Evolutionary conservation across 2,329 filamentous ascomycete species (phyloP).

Genomic region (Aspergillus unguis): DNA sequence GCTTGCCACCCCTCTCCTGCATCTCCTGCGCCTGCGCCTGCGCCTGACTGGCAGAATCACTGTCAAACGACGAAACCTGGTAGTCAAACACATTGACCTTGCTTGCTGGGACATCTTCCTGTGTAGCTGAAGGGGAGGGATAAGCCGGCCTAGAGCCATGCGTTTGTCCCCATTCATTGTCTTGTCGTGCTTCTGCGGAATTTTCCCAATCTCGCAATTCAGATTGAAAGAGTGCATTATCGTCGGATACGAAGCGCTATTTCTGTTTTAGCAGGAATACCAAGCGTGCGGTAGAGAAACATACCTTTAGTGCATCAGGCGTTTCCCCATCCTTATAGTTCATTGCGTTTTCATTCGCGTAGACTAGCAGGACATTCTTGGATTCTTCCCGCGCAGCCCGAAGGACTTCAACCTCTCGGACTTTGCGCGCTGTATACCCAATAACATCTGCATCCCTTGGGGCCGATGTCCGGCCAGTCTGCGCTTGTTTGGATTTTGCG

Average conservation of each 20-base stretch:
- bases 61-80: conserved; percentile 37
- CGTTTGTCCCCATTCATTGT: not conserved
- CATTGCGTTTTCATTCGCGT: conserved; percentile 53
- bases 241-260: conserved; percentile 49
- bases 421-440: conserved; percentile 41
- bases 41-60: conserved; percentile 16
- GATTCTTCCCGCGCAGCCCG: conserved; percentile 52
- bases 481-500: conserved; percentile 35
- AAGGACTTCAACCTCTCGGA: conserved; percentile 54
- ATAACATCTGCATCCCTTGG: conserved; percentile 33
- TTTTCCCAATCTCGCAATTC: conserved; percentile 31
- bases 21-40: conserved; percentile 34
- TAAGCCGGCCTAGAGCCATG: conserved; percentile 7
- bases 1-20: conserved; percentile 33
- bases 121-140: conserved; percentile 4
- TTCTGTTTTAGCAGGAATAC: conserved; percentile 11
- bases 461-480: conserved; percentile 19
- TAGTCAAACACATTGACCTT: conserved; percentile 40
- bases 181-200: conserved; percentile 8
- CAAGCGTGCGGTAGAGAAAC: not conserved
- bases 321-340: conserved; percentile 29
- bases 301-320: conserved; percentile 39
- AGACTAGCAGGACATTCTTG: conserved; percentile 55
- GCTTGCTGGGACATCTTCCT: conserved; percentile 9
- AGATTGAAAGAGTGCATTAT: conserved; percentile 44